A percentile compares a stretch with the other conserved stretches of the same genome.
phyloP scores from a whole-genome alignment of 805 yeast species.

The Middelhovenomyces tepae region DNA sequence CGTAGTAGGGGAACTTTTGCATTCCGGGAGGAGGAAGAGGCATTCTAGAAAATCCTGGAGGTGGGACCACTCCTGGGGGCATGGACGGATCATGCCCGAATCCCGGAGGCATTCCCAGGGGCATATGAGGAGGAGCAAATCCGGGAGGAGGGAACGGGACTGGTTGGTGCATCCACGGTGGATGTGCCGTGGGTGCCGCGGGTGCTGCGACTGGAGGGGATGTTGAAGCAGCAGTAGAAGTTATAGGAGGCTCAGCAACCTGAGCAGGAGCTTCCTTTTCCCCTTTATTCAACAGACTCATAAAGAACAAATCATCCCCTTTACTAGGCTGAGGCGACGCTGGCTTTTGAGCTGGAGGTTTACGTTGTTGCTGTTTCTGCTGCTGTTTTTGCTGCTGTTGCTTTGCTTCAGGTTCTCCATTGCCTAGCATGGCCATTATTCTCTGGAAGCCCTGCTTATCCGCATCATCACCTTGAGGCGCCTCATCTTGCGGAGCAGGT shows the following conservation, averaged over 20 bases:
- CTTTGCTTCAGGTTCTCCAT: background rate
- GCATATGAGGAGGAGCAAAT: no score
- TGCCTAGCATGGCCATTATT: conserved; percentile 24
- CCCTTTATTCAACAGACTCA: conserved; percentile 19
- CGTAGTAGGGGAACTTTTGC: no score
- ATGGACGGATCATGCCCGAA: no score
- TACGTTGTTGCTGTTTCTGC: conserved; percentile 5
- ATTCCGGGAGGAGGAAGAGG: no score
- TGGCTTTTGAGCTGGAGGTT: conserved; percentile 4
- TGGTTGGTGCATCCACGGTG: no score
- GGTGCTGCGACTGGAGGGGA: conserved; percentile 3
- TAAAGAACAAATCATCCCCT: conserved; percentile 18
- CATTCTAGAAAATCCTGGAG: no score
- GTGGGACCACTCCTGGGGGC: no score
- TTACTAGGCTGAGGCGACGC: no score
- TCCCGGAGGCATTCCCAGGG: no score
- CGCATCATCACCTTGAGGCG: conserved; percentile 9
- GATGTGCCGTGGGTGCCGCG: background rate
- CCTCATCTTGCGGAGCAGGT: background rate
- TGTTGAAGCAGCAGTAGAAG: conserved; percentile 6
- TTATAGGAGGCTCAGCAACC: conserved; percentile 1
- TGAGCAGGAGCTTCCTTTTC: conserved; percentile 4
- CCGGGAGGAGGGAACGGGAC: no score
- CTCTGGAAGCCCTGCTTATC: conserved; percentile 27
- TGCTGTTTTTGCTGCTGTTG: conserved; percentile 7